Conservation (phyloP, 768 basidiomycete species). For the Strobilomyces dryophilus region DNA sequence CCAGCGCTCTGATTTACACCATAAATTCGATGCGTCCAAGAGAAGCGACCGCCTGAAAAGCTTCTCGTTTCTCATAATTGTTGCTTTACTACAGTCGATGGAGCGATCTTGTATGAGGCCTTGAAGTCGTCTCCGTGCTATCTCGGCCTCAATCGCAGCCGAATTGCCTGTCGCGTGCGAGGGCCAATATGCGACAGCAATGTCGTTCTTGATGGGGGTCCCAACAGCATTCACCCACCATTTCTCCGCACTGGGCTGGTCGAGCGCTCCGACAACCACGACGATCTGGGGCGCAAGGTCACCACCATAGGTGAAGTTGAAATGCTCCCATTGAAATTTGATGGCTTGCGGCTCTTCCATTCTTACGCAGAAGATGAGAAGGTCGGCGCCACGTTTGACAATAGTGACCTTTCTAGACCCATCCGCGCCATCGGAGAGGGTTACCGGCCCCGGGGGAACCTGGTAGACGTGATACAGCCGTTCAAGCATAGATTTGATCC, state of each 20-base stretch:
- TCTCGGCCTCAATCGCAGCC: not conserved
- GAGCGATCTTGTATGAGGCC: slow-evolving; percentile 18
- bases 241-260: slow-evolving; percentile 13
- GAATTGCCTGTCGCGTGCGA: not conserved
- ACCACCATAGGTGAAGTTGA: slow-evolving; percentile 24
- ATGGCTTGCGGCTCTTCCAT: slow-evolving; percentile 1
- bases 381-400: slow-evolving; percentile 23
- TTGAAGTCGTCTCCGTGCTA: slow-evolving; percentile 6
- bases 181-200: slow-evolving; percentile 12
- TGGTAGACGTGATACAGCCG: slow-evolving; percentile 22
- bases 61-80: slow-evolving; percentile 2
- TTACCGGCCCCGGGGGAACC: slow-evolving; percentile 7
- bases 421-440: not conserved
- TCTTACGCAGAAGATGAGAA: slow-evolving; percentile 24
- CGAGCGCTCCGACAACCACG: slow-evolving; percentile 17
- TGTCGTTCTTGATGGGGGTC: slow-evolving; percentile 1
- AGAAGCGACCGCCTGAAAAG: slow-evolving; percentile 12
- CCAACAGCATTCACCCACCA: slow-evolving; percentile 18
- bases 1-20: slow-evolving; percentile 9
- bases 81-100: slow-evolving; percentile 18
- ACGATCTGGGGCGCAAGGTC: slow-evolving; percentile 25
- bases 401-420: slow-evolving; percentile 3
- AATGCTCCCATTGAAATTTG: slow-evolving; percentile 26
- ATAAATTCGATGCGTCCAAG: slow-evolving; percentile 14
- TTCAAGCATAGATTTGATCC: slow-evolving; percentile 5